Evolutionary conservation across 768 basidiomycete species (phyloP).

Genomic region (Boletus sp.): DNA sequence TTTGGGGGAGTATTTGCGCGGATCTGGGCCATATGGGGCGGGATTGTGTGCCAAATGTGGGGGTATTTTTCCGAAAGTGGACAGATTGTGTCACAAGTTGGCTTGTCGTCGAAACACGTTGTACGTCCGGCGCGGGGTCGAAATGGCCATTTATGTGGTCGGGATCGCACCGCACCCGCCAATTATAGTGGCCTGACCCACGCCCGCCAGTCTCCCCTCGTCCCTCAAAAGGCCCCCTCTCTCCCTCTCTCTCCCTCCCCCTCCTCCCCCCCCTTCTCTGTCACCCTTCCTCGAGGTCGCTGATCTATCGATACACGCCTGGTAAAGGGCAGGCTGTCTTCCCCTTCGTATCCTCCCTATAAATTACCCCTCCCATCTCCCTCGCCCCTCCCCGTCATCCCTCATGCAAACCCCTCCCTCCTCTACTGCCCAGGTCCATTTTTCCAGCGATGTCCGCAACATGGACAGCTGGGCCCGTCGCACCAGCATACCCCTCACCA

Average conservation of each 20-base stretch:
- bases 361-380: conserved; percentile 16
- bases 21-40: conserved; percentile 7
- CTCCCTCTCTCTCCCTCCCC: conserved; percentile 25
- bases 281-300: conserved; percentile 23
- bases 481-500: conserved; percentile 77
- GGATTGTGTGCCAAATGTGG: conserved; percentile 11
- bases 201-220: conserved; percentile 29
- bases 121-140: conserved; percentile 62
- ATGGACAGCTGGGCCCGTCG: conserved; percentile 83
- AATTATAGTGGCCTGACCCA: conserved; percentile 44
- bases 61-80: conserved; percentile 20
- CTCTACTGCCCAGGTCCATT: conserved; percentile 61
- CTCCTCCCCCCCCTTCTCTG: conserved; percentile 24
- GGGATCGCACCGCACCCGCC: conserved; percentile 53
- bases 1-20: conserved; percentile 26
- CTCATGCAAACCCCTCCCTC: conserved; percentile 33
- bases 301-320: conserved; percentile 23
- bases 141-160: conserved; percentile 51
- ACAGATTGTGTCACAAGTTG: conserved; percentile 21
- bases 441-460: conserved; percentile 74
- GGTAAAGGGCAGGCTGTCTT: conserved; percentile 31
- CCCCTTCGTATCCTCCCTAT: conserved; percentile 17
- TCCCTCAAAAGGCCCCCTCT: conserved; percentile 41
- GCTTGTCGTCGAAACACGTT: conserved; percentile 73
- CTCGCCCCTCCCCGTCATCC: neutral